These are phyloP conservation scores for Flueggea neowawraea DNA, from an alignment of 441 rosid genomes.

Conservation along the genomic window DNA sequence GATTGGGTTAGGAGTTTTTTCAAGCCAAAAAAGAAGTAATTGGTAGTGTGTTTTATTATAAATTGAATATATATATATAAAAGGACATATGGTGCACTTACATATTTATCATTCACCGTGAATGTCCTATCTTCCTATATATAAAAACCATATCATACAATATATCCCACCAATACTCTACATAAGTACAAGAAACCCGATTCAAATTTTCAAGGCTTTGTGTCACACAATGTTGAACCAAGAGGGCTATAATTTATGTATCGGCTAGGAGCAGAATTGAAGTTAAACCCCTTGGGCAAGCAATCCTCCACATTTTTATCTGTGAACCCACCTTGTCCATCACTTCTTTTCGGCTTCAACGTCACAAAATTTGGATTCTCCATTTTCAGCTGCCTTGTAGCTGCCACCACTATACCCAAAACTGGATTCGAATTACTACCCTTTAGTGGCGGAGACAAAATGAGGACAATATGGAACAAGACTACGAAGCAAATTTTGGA, in stretches of 20 bases:
- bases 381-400: slow-evolving; percentile 36
- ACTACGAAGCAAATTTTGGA: slow-evolving; percentile 14
- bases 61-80: no score
- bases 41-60: no score
- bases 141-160: no score
- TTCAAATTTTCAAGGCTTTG: slow-evolving; percentile 22
- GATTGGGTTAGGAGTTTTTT: no score
- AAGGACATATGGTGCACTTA: no score
- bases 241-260: slow-evolving; percentile 49
- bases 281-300: slow-evolving; percentile 68
- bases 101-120: no score
- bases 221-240: slow-evolving; percentile 45
- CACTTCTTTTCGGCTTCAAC: slow-evolving; percentile 22
- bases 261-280: slow-evolving; percentile 66
- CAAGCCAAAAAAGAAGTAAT: no score
- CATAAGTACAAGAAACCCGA: not conserved
- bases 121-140: no score
- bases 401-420: not conserved
- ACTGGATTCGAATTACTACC: not conserved
- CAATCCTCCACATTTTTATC: slow-evolving; percentile 33
- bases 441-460: slow-evolving; percentile 17
- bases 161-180: not conserved
- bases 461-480: slow-evolving; percentile 20
- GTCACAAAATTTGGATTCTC: slow-evolving; percentile 6
- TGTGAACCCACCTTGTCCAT: slow-evolving; percentile 1